Conservation (phyloP, 176 grass and related monocot species). For the Ensete glaucum region DNA sequence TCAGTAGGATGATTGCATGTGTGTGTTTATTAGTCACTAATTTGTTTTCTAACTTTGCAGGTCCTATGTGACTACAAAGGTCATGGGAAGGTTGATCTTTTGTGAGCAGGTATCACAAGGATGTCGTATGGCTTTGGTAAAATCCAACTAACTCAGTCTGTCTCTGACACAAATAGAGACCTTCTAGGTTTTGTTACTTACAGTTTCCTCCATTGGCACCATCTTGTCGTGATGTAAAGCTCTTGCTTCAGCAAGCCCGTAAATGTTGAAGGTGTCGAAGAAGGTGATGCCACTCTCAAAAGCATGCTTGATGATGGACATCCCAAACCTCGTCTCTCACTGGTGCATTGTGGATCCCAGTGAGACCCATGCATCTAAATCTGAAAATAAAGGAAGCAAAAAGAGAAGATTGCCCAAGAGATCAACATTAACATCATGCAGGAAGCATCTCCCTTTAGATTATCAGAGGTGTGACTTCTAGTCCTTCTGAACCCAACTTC, state of each 20-base stretch:
- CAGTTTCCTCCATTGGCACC: constrained; percentile 18
- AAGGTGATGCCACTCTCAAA: constrained; percentile 70
- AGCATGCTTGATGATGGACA: constrained; percentile 55
- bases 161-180: too few relatives aligned
- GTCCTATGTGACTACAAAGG: too few relatives aligned
- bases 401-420: background rate
- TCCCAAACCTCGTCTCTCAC: constrained; percentile 36
- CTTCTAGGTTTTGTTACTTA: background rate
- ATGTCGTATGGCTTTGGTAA: too few relatives aligned
- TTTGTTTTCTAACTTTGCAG: too few relatives aligned
- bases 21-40: too few relatives aligned
- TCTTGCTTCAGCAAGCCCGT: constrained; percentile 19
- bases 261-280: constrained; percentile 69
- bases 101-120: too few relatives aligned
- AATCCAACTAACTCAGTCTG: too few relatives aligned
- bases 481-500: constrained; percentile 36
- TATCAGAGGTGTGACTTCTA: constrained; percentile 20
- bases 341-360: constrained; percentile 41
- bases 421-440: background rate
- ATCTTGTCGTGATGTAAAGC: constrained; percentile 3
- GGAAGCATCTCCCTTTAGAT: background rate
- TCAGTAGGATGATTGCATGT: too few relatives aligned
- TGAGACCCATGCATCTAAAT: constrained; percentile 65
- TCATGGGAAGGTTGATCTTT: too few relatives aligned
- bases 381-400: constrained; percentile 4